Evolutionary conservation across 352 stramenopile species (phyloP), one percentile per base, ranked within the genome.

Genomic region (Pythium diclinum): DNA sequence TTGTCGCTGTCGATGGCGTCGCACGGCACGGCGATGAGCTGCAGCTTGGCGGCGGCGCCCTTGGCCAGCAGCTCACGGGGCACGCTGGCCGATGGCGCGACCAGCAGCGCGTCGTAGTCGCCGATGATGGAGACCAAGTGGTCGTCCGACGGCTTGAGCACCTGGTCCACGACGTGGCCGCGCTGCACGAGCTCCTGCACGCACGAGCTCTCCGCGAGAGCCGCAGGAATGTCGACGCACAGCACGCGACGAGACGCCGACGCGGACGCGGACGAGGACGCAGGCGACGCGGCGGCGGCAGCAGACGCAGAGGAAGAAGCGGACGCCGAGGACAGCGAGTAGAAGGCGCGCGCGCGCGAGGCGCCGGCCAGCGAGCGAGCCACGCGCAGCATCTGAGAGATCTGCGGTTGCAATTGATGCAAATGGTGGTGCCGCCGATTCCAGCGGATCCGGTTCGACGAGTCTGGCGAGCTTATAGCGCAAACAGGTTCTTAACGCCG

Each of bases 111-210:
- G 62, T 91, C 84, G 60, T 89, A 91, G 34, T 79, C 65, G 30
- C 59, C 70, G 28, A 79, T 72, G 13, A 76, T 58, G 1, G 63
- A 68, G 2, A 59, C 58, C 40, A 87, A 54, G 30, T 75, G 65
- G 16, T 74, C 74, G 14, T 71, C 69, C 17, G 71, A 76, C 16
- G 65, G 61, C 7, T 70, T 62, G 54, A 73, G 68, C 21, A 84
- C 55, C 49, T 88, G 76, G 56, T 89, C 81, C 53, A 92, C 83
- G 3, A 56, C 30, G 66, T 90, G 78, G 62, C 83, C 83, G 59
- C 83, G 81, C 63, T 90, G 81, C 32, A 90, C 78, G 44, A 93
- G 77, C 65, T 88, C 76, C 49, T 87, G 80, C 5, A 88, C 77
- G 57, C 78, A 87, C 60, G 77, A 73, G 9, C 67, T 54, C 42